Conservation (phyloP, 1,139 yeast species). For the Kurtzmaniella natalensis region DNA sequence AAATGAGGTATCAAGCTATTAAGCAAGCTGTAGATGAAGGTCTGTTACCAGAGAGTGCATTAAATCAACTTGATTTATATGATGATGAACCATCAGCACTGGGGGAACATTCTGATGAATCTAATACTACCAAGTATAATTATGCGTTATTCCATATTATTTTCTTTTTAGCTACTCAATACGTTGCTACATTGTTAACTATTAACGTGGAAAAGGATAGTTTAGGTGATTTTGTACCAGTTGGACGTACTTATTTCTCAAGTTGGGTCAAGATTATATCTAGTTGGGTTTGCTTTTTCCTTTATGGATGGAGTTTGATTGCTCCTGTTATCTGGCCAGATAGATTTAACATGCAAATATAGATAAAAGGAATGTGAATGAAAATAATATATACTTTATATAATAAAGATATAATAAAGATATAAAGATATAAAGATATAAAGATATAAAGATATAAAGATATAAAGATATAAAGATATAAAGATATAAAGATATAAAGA, state of each 20-base stretch:
- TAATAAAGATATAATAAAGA: neutral
- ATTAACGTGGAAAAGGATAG: slow-evolving; percentile 85
- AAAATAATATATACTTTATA: neutral
- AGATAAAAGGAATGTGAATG: slow-evolving; percentile 5
- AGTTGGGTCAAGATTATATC: slow-evolving; percentile 92
- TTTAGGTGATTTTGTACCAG: slow-evolving; percentile 89
- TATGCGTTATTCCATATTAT: slow-evolving; percentile 86
- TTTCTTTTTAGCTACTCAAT: slow-evolving; percentile 93
- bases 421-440: neutral
- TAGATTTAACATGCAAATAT: slow-evolving; percentile 51
- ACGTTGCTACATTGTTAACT: slow-evolving; percentile 90
- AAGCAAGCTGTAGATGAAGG: slow-evolving; percentile 95
- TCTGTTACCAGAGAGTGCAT: slow-evolving; percentile 87
- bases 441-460: neutral
- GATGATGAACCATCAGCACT: slow-evolving; percentile 40
- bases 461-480: neutral
- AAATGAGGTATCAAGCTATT: slow-evolving; percentile 83
- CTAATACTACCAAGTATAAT: slow-evolving; percentile 71
- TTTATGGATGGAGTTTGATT: slow-evolving; percentile 86
- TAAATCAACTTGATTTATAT: slow-evolving; percentile 63
- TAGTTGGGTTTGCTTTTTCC: slow-evolving; percentile 84
- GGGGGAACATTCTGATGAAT: slow-evolving; percentile 52
- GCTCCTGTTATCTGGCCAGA: slow-evolving; percentile 94
- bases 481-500: neutral
- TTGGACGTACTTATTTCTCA: slow-evolving; percentile 92